Percentiles rank a stretch among this genome's conserved stretches.
phyloP scores from a whole-genome alignment of 176 grass and related monocot species.

The Hyparrhenia diplandra region DNA sequence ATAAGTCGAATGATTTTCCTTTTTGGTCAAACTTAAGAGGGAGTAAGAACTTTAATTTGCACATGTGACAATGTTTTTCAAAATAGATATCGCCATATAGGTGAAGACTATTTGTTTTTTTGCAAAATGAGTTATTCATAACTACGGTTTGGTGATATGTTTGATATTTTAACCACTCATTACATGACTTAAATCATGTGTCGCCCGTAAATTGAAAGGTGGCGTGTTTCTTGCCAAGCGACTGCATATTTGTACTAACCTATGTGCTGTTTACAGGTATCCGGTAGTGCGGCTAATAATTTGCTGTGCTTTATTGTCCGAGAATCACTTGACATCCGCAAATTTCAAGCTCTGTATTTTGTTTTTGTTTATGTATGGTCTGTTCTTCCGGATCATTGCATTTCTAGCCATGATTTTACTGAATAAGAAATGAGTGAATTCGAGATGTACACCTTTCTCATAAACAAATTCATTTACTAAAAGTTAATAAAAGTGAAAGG shows the following conservation, averaged over 20 bases:
- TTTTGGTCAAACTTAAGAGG: not conserved
- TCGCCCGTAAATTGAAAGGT: not conserved
- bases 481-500: too few relatives aligned
- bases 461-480: too few relatives aligned
- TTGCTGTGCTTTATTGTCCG: slow-evolving; percentile 56
- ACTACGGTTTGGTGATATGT: not conserved
- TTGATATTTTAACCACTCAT: not conserved
- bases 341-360: slow-evolving; percentile 57
- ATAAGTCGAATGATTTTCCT: too few relatives aligned
- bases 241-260: not conserved
- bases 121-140: not conserved
- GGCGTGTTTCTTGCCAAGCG: not conserved
- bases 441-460: too few relatives aligned
- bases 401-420: slow-evolving; percentile 64
- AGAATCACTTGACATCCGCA: slow-evolving; percentile 45
- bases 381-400: slow-evolving; percentile 69
- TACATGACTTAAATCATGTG: not conserved
- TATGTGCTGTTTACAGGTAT: slow-evolving; percentile 39
- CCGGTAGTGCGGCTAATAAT: slow-evolving; percentile 88
- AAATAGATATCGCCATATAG: not conserved
- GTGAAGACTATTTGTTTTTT: not conserved
- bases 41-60: not conserved
- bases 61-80: not conserved
- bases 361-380: slow-evolving; percentile 72
- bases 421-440: slow-evolving; percentile 51